These are phyloP conservation scores for Auricularia heimuer DNA, from an alignment of 768 basidiomycete genomes.

Conservation along the genomic window DNA sequence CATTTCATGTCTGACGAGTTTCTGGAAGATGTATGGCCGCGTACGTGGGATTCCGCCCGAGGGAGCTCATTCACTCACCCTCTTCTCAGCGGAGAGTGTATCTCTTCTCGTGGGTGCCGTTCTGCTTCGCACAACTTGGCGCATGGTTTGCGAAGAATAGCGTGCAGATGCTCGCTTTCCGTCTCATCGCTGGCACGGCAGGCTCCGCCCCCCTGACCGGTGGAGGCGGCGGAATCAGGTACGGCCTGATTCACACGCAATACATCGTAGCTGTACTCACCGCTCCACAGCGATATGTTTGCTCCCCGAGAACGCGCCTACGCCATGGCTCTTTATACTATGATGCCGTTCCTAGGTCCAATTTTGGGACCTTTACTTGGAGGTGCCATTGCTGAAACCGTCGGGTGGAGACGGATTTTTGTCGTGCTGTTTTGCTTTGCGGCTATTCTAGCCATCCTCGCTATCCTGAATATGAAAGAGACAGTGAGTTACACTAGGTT, in stretches of 20 bases:
- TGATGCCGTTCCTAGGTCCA: conserved; percentile 40
- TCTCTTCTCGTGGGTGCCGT: conserved; percentile 40
- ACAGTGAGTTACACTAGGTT: conserved; percentile 31
- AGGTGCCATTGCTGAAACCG: conserved; percentile 43
- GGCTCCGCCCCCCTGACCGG: conserved; percentile 41
- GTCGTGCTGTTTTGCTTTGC: conserved; percentile 55
- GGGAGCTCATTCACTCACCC: background rate
- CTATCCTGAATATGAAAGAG: conserved; percentile 44
- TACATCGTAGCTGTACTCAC: conserved; percentile 2
- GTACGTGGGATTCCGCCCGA: conserved; percentile 22
- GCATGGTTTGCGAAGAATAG: conserved; percentile 42
- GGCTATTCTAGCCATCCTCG: conserved; percentile 32
- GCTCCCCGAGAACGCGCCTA: conserved; percentile 48
- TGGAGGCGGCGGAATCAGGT: conserved; percentile 12
- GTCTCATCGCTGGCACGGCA: conserved; percentile 47
- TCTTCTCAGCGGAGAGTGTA: conserved; percentile 39
- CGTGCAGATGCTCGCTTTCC: conserved; percentile 38
- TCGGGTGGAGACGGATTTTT: conserved; percentile 56
- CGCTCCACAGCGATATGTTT: conserved; percentile 46
- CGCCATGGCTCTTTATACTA: conserved; percentile 49
- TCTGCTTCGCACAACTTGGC: conserved; percentile 44
- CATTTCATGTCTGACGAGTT: conserved; percentile 5
- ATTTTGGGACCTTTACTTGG: conserved; percentile 62
- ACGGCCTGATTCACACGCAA: conserved; percentile 6
- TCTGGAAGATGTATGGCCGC: conserved; percentile 39